A percentile compares a stretch with the other conserved stretches of the same genome.
phyloP scores from a whole-genome alignment of 2,329 filamentous ascomycete genomes.

The Exophiala aquamarina region DNA sequence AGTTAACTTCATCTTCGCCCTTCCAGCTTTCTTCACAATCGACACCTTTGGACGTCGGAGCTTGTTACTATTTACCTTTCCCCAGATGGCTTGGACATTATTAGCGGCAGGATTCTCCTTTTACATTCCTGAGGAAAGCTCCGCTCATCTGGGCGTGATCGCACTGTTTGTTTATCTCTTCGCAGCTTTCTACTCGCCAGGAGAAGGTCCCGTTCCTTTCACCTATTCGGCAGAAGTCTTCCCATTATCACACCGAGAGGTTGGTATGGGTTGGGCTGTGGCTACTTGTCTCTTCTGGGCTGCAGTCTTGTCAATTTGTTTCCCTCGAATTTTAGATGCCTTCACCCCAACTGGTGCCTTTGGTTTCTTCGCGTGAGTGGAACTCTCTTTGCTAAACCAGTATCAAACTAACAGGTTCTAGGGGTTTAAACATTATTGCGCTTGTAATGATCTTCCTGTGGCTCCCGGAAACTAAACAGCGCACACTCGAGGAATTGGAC shows the following conservation, averaged over 20 bases:
- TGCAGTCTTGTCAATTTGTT: constrained; percentile 48
- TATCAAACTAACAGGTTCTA: constrained; percentile 13
- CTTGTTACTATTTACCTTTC: constrained; percentile 51
- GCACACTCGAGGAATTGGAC: constrained; percentile 32
- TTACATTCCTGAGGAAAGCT: constrained; percentile 43
- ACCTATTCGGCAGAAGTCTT: constrained; percentile 52
- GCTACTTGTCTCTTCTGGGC: constrained; percentile 51
- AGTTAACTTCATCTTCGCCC: constrained; percentile 59
- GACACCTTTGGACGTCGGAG: constrained; percentile 58
- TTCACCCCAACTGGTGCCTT: constrained; percentile 33
- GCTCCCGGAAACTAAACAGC: constrained; percentile 33
- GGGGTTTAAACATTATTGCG: constrained; percentile 47
- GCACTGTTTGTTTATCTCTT: constrained; percentile 60
- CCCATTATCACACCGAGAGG: constrained; percentile 50
- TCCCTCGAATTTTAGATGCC: constrained; percentile 23
- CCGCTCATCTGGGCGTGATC: constrained; percentile 50
- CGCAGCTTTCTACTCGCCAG: constrained; percentile 51
- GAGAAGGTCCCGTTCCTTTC: constrained; percentile 51
- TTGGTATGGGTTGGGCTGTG: constrained; percentile 44
- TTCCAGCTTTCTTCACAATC: constrained; percentile 59
- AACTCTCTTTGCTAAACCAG: not conserved
- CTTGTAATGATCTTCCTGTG: constrained; percentile 47
- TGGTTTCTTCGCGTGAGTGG: constrained; percentile 41
- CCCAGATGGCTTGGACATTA: constrained; percentile 51
- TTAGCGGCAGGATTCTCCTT: constrained; percentile 53